These are phyloP conservation scores for Penicillium cosmopolitanum DNA, from an alignment of 495 filamentous ascomycete genomes.

Conservation along the genomic window DNA sequence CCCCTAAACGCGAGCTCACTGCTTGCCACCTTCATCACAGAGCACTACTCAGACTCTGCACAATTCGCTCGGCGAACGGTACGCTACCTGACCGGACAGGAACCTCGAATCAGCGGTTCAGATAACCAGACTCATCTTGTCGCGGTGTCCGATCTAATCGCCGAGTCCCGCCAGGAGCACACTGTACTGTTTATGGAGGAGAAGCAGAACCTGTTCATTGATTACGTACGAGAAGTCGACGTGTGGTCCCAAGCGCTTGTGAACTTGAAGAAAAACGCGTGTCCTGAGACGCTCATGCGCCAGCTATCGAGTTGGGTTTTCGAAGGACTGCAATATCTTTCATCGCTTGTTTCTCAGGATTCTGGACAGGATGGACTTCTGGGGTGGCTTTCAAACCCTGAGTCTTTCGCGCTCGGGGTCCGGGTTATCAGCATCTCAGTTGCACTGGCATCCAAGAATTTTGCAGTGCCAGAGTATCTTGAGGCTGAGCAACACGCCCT, in stretches of 20 bases:
- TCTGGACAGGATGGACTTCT: slow-evolving; percentile 61
- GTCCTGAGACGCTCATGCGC: slow-evolving; percentile 26
- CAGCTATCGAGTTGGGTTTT: slow-evolving; percentile 57
- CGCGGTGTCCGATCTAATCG: slow-evolving; percentile 51
- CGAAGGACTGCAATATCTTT: slow-evolving; percentile 57
- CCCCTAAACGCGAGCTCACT: slow-evolving; percentile 52
- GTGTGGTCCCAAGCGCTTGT: slow-evolving; percentile 62
- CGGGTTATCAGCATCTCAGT: slow-evolving; percentile 50
- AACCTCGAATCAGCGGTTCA: slow-evolving; percentile 30
- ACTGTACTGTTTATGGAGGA: slow-evolving; percentile 81
- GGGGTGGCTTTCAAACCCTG: slow-evolving; percentile 73
- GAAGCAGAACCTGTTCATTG: slow-evolving; percentile 88
- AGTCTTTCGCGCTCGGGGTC: slow-evolving; percentile 69
- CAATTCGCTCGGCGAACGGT: slow-evolving; percentile 35
- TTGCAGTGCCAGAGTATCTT: slow-evolving; percentile 34
- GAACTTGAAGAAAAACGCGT: slow-evolving; percentile 28
- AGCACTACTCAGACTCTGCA: slow-evolving; percentile 40
- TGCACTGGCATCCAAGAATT: slow-evolving; percentile 48
- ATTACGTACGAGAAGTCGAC: slow-evolving; percentile 70
- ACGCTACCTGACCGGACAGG: slow-evolving; percentile 35
- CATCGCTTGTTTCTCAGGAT: slow-evolving; percentile 26
- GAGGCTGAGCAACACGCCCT: slow-evolving; percentile 24
- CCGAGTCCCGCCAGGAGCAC: slow-evolving; percentile 59
- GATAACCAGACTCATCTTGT: slow-evolving; percentile 13
- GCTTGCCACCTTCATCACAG: slow-evolving; percentile 48